Conservation (phyloP, 1,284 basidiomycete species). For the Waitea zeae region DNA sequence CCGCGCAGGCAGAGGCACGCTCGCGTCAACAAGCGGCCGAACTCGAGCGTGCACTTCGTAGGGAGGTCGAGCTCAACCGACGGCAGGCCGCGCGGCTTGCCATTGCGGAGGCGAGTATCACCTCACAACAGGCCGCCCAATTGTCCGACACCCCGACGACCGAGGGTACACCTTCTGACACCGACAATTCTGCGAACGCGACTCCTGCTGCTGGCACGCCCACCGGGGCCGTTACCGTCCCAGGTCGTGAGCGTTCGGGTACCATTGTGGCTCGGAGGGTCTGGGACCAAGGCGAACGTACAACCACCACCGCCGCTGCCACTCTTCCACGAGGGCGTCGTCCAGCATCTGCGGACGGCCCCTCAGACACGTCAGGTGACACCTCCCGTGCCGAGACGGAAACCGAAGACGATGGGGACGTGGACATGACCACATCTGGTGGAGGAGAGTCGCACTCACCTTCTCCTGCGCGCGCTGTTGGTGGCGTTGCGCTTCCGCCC, state of each 20-base stretch:
- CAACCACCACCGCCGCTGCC: no score
- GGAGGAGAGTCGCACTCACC: background rate
- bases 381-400: slow-evolving; percentile 52
- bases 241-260: slow-evolving; percentile 49
- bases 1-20: slow-evolving; percentile 25
- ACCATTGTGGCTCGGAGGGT: slow-evolving; percentile 51
- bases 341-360: background rate
- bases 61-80: slow-evolving; percentile 8
- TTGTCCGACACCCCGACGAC: slow-evolving; percentile 18
- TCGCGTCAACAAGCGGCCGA: slow-evolving; percentile 34
- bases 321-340: background rate
- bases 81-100: background rate
- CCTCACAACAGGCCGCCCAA: slow-evolving; percentile 20
- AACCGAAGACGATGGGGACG: slow-evolving; percentile 55
- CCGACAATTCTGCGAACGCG: slow-evolving; percentile 37
- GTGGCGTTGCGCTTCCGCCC: no score
- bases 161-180: slow-evolving; percentile 42
- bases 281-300: slow-evolving; percentile 26
- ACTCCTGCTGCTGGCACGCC: slow-evolving; percentile 45
- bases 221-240: slow-evolving; percentile 33
- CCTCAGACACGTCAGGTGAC: slow-evolving; percentile 32
- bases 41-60: slow-evolving; percentile 35
- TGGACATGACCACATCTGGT: slow-evolving; percentile 17
- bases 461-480: slow-evolving; percentile 11
- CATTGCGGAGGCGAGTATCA: slow-evolving; percentile 1